Conservation (phyloP, 2,329 filamentous ascomycete species). For the Ceratocystis lukuohia region DNA sequence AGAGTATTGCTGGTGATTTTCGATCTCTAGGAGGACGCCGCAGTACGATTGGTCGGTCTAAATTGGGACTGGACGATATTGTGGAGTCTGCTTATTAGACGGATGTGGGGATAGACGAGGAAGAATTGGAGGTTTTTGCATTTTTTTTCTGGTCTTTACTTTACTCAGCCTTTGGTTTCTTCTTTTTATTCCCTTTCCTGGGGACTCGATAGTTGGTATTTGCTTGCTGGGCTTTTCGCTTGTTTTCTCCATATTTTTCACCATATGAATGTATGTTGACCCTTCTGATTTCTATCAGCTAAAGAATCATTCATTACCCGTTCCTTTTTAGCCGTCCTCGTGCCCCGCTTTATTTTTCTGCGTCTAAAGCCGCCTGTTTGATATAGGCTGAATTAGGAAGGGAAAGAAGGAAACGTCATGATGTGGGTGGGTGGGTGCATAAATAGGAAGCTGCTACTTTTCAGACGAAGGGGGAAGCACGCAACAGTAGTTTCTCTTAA, state of each 20-base stretch:
- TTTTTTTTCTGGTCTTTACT: not conserved
- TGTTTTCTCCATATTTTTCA: not conserved
- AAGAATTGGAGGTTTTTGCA: not conserved
- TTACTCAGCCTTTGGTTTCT: slow-evolving; percentile 9
- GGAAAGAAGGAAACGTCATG: not conserved
- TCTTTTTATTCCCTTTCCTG: slow-evolving; percentile 2
- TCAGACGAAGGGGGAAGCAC: too few relatives aligned
- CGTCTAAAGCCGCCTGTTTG: too few relatives aligned
- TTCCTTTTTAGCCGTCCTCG: too few relatives aligned
- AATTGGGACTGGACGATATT: slow-evolving; percentile 67
- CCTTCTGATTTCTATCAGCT: too few relatives aligned
- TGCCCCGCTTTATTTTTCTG: not conserved
- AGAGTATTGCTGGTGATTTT: slow-evolving; percentile 67
- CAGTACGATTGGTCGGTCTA: slow-evolving; percentile 47
- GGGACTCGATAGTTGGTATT: not conserved
- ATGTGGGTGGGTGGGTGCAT: not conserved
- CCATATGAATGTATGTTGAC: not conserved
- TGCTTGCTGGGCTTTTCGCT: not conserved
- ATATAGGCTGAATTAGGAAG: not conserved
- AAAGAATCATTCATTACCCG: too few relatives aligned
- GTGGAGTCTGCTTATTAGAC: slow-evolving; percentile 56
- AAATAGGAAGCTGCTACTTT: not conserved
- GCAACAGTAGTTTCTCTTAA: too few relatives aligned
- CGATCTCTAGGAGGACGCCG: slow-evolving; percentile 32
- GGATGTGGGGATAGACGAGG: not conserved